Conservation (phyloP, 2,329 filamentous ascomycete genomes). For the Aspergillus terreus region DNA sequence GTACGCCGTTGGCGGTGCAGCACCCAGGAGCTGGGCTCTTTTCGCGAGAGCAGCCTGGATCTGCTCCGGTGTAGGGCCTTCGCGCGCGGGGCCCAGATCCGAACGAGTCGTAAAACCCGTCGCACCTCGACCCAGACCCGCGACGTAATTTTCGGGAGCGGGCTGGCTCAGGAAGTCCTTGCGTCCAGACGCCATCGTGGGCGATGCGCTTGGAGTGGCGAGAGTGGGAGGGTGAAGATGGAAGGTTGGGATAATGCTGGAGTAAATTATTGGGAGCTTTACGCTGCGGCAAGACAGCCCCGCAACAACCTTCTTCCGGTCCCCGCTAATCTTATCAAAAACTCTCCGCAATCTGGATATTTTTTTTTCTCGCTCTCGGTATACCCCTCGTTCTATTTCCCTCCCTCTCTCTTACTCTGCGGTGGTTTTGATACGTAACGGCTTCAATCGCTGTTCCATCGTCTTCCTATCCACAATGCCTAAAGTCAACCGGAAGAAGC, state of each 20-base stretch:
- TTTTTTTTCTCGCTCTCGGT: not conserved
- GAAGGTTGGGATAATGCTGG: not conserved
- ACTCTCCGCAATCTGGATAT: slow-evolving; percentile 14
- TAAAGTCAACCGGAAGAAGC: slow-evolving; percentile 53
- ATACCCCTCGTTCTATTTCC: not conserved
- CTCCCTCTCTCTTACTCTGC: not conserved
- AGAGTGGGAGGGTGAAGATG: not conserved
- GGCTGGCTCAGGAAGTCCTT: slow-evolving; percentile 89
- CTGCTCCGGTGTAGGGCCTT: slow-evolving; percentile 94
- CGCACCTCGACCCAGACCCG: slow-evolving; percentile 93
- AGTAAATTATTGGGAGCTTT: not conserved
- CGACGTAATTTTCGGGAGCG: slow-evolving; percentile 84
- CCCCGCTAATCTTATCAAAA: slow-evolving; percentile 19
- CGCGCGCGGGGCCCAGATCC: slow-evolving; percentile 88
- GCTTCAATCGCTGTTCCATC: not conserved
- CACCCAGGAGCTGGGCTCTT: slow-evolving; percentile 76
- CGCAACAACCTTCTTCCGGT: slow-evolving; percentile 16
- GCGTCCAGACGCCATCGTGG: slow-evolving; percentile 55
- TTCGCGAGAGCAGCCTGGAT: slow-evolving; percentile 97
- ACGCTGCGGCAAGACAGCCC: not conserved
- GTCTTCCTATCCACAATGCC: slow-evolving; percentile 42
- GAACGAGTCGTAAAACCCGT: slow-evolving; percentile 97
- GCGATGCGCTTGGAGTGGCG: slow-evolving; percentile 1
- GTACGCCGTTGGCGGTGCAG: slow-evolving; percentile 67
- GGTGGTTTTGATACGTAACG: not conserved